These are phyloP conservation scores for Sphagnum tenellum DNA, from an alignment of 225 moss, liverwort and hornwort species.

Conservation along the genomic window DNA sequence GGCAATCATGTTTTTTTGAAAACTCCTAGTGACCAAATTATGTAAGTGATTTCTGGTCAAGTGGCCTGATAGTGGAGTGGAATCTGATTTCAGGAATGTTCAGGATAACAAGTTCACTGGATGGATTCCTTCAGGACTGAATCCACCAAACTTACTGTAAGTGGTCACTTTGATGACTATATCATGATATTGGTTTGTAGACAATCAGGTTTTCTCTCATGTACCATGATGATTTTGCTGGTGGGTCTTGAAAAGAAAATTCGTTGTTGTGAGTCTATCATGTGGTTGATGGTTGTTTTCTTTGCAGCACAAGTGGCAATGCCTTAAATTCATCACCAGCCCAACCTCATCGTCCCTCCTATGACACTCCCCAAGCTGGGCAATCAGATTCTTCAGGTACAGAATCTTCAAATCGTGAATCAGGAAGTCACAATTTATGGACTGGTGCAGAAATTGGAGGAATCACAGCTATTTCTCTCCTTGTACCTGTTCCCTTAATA, in stretches of 20 bases:
- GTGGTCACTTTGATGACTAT: neutral
- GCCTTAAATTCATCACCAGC: constrained; percentile 42
- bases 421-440: constrained; percentile 26
- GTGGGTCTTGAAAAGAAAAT: too few species aligned
- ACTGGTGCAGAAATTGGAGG: constrained; percentile 32
- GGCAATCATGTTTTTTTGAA: too few species aligned
- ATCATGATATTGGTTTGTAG: too few species aligned
- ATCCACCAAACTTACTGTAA: constrained; percentile 42
- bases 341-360: constrained; percentile 27
- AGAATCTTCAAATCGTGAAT: neutral
- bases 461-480: constrained; percentile 16
- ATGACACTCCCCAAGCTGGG: constrained; percentile 1
- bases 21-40: too few species aligned
- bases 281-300: too few species aligned
- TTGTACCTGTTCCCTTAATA: constrained; percentile 10
- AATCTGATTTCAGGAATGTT: constrained; percentile 34
- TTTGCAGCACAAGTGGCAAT: constrained; percentile 42
- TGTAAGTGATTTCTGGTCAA: neutral
- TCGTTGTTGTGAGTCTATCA: too few species aligned
- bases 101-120: constrained; percentile 55
- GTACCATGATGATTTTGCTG: neutral
- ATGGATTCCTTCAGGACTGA: constrained; percentile 45
- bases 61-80: too few species aligned
- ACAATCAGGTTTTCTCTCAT: neutral
- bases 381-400: constrained; percentile 10